Conservation (phyloP, 1,139 yeast species). For the Yamadazyma diospyri region DNA sequence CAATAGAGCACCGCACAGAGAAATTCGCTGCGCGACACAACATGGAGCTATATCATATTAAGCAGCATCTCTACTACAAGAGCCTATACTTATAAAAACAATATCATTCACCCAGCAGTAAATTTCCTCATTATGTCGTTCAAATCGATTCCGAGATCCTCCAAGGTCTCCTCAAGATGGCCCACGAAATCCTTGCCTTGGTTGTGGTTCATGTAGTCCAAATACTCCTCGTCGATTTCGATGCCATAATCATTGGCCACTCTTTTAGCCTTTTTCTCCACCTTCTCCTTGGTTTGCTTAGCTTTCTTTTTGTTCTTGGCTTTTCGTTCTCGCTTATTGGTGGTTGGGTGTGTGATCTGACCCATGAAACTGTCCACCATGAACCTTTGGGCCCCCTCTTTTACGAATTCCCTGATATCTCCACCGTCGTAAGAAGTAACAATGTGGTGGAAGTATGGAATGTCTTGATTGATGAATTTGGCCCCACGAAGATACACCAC, state of each 20-base stretch:
- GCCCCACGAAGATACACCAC: conserved; percentile 20
- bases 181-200: conserved; percentile 5
- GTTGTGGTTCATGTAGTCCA: conserved; percentile 14
- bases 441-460: conserved; percentile 11
- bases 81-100: no score
- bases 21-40: no score
- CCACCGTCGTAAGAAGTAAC: conserved; percentile 5
- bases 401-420: conserved; percentile 3
- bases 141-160: conserved; percentile 6
- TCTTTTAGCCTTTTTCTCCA: conserved; percentile 14
- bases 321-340: conserved; percentile 3
- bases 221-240: conserved; percentile 15
- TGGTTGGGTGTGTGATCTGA: background rate
- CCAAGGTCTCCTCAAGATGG: conserved; percentile 21
- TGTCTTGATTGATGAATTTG: conserved; percentile 19
- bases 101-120: no score
- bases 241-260: conserved; percentile 15
- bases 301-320: conserved; percentile 3
- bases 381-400: conserved; percentile 3
- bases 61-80: no score
- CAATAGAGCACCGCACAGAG: no score
- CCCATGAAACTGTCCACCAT: conserved; percentile 4
- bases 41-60: no score
- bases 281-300: conserved; percentile 6
- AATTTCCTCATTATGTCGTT: conserved; percentile 5